Base-by-base conservation (phyloP, 73 alveolate genomes). In the Paramecium tetraurelia region DNA sequence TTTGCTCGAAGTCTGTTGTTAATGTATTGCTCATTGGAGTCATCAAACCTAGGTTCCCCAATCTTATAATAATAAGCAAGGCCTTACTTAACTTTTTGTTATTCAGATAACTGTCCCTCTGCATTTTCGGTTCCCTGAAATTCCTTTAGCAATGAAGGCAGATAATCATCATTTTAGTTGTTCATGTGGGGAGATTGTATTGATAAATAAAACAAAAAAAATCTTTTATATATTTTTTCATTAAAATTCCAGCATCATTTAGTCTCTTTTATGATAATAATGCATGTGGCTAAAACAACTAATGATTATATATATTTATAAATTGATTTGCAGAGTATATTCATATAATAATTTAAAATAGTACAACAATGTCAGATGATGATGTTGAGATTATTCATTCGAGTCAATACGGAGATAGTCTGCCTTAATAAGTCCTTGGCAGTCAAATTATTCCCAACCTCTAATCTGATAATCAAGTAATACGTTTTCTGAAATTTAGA, bases 71-170 rank as follows among this genome's bases (percentile, higher is more conserved):
- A 16, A 53, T 3, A 53, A n/a, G 21, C 29, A n/a, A 18, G 21
- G 5, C 21, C 12, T 53, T 53, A 53, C 69, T 53, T 53, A 53
- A 53, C 69, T 53, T 53, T 53, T 12, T 18, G 69, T 3, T 53
- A 18, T 53, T 53, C 69, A 53, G 69, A 53, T 53, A 22, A 53
- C 69, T 53, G 69, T 53, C 69, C 69, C 69, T 53, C 69, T 53
- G 69, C 35, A 53, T 53, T 63, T 63, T 63, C 84, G 48, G 84
- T 63, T 63, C 84, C 84, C 84, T 63, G 12, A 63, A 63, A 63
- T 31, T 63, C 69, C 33, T 53, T 20, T 53, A 53, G 69, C 69
- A 53, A 53, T 5, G 69, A 53, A 53, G 69, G 69, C 20, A 53
- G 69, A 53, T 53, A 53, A 18, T 53, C 69, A 53, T 53, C 69